Evolutionary conservation across 2,329 filamentous ascomycete species (phyloP).

Genomic region (Fusarium veterinarium): DNA sequence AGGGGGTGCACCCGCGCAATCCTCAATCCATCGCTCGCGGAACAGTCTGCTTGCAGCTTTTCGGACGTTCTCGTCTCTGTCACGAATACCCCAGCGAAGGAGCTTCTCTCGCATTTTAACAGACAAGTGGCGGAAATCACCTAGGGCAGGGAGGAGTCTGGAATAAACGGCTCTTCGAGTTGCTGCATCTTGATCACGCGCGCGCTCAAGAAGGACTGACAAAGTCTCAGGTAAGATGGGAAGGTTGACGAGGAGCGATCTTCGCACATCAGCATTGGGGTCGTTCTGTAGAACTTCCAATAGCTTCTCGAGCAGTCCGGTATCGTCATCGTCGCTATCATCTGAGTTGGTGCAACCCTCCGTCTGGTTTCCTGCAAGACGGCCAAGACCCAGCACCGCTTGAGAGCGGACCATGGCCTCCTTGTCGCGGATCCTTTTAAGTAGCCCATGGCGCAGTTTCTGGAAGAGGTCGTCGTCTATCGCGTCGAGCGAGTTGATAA

Average conservation of each 20-base stretch:
- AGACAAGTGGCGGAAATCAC: conserved; percentile 93
- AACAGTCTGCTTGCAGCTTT: conserved; percentile 93
- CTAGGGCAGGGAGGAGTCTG: conserved; percentile 84
- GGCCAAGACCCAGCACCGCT: conserved; percentile 88
- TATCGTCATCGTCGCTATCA: conserved; percentile 74
- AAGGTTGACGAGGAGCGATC: conserved; percentile 89
- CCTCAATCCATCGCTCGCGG: conserved; percentile 96
- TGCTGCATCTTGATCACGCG: conserved; percentile 85
- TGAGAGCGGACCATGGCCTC: conserved; percentile 93
- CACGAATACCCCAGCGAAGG: conserved; percentile 91
- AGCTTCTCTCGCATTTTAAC: conserved; percentile 96
- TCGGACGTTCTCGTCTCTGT: conserved; percentile 92
- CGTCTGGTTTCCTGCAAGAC: conserved; percentile 81
- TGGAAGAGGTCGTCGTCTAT: conserved; percentile 94
- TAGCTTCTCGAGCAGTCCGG: conserved; percentile 82
- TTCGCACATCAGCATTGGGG: conserved; percentile 90
- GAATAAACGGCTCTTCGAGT: conserved; percentile 90
- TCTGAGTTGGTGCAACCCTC: conserved; percentile 78
- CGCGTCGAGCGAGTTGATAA: conserved; percentile 91
- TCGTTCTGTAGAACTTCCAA: conserved; percentile 93
- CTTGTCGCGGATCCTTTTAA: conserved; percentile 92
- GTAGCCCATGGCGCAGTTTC: conserved; percentile 79
- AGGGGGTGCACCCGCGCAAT: conserved; percentile 79
- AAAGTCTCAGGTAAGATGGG: conserved; percentile 85
- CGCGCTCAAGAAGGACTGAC: conserved; percentile 88